These are phyloP conservation scores for Parascedosporium putredinis DNA, from an alignment of 2,329 filamentous ascomycete genomes.

Conservation along the genomic window DNA sequence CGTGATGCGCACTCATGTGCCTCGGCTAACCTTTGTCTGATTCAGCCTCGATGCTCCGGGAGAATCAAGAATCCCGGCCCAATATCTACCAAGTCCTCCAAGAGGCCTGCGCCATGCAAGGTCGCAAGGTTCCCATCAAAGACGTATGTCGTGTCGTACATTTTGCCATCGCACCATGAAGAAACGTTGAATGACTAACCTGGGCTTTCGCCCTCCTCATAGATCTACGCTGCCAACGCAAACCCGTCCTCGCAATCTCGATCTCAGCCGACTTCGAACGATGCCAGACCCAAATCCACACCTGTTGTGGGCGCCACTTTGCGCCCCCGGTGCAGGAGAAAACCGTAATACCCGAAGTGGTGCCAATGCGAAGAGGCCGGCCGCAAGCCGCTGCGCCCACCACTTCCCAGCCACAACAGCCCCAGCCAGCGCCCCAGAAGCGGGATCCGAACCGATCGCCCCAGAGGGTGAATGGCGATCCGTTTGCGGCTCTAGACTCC, in stretches of 20 bases:
- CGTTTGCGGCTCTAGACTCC: slow-evolving; percentile 81
- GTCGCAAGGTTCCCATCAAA: slow-evolving; percentile 74
- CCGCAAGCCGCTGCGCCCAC: slow-evolving; percentile 23
- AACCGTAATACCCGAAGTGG: slow-evolving; percentile 73
- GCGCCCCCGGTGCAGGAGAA: slow-evolving; percentile 62
- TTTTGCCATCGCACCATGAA: no score
- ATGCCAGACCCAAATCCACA: slow-evolving; percentile 39
- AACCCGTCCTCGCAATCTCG: slow-evolving; percentile 49
- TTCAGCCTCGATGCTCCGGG: slow-evolving; percentile 77
- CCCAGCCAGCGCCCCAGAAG: slow-evolving; percentile 24
- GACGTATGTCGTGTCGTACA: slow-evolving; percentile 57
- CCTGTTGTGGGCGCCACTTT: slow-evolving; percentile 72
- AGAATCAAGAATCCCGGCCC: slow-evolving; percentile 66
- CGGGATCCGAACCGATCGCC: slow-evolving; percentile 57
- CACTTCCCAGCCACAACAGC: slow-evolving; percentile 15
- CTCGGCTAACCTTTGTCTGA: not conserved
- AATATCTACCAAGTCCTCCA: slow-evolving; percentile 90
- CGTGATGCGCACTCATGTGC: no score
- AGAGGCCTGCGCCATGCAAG: slow-evolving; percentile 82
- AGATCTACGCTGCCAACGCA: slow-evolving; percentile 62
- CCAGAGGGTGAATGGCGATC: slow-evolving; percentile 62
- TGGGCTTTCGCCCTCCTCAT: slow-evolving; percentile 2
- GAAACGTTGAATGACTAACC: no score
- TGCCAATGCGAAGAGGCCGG: slow-evolving; percentile 86
- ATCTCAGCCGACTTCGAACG: slow-evolving; percentile 41